Base-by-base conservation (phyloP, 1,284 basidiomycete genomes). In the Trichosporon asahii region DNA sequence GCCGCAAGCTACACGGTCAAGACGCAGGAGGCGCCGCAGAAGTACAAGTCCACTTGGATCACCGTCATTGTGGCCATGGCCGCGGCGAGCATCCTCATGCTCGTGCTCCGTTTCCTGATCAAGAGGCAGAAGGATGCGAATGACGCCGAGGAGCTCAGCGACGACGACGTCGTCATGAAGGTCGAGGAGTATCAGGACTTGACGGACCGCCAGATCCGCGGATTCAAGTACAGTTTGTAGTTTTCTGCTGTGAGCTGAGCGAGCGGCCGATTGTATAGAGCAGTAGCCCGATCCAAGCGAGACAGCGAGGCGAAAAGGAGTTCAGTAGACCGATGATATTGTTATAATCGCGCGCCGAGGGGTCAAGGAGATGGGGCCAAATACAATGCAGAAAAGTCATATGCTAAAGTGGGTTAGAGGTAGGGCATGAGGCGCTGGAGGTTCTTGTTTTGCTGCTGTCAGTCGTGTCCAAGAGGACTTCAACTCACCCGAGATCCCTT, bases 21-120 rank as follows among this genome's bases (percentile, higher is more conserved):
- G 64, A 71, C 77, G 15, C 72, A 76, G 57, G 82, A 83, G 65
- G 75, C 70, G 27, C 57, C 67, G 1, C 80, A 82, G 73, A 83
- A 85, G 72, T 86, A 85, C 73, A 81, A 83, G 12, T 79, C 79
- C 23, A 85, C 85, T 1, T 86, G 85, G 83, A 85, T 86, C 69
- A 76, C 83, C 21, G 80, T 86, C 57, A 81, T 85, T 63, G 82
- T 83, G 18, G 73, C 73, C 35, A 84, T 84, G 83, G 76, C 70
- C 3, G 79, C 77, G 65, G 76, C 80, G 6, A 74, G 75, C 5
- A 21, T 77, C 23, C 67, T 73, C 35, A 79, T 80, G 1, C 65
- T 84, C n/a, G 40, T 81, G 12, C 73, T 85, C 1, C 76, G 84
- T 21, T 67, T 74, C 31, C 53, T 81, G 23, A 78, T 81, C 68